These are phyloP conservation scores for Anisodus tanguticus DNA, from an alignment of 257 asterid genomes.

Conservation along the genomic window DNA sequence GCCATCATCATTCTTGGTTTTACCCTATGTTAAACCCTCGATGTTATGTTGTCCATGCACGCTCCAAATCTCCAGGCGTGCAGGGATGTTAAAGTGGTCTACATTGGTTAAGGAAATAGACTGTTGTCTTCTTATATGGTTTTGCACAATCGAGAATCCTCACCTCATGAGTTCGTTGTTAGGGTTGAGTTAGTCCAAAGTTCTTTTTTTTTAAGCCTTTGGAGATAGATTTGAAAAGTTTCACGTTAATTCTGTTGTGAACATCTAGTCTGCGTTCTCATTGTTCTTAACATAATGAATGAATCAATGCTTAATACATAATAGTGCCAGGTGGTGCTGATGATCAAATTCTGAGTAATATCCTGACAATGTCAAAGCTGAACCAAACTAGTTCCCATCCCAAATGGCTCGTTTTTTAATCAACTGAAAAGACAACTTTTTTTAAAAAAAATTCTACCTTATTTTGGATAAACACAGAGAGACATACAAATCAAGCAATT, in stretches of 20 bases:
- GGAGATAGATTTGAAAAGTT: not conserved
- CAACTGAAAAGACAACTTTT: constrained; percentile 61
- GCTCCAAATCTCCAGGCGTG: not conserved
- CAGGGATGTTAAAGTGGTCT: not conserved
- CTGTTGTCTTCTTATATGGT: too few relatives aligned
- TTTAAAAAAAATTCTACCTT: not conserved
- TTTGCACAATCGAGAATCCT: too few relatives aligned
- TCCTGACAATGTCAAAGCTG: too few relatives aligned
- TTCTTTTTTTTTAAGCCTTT: not conserved
- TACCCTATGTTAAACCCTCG: too few relatives aligned
- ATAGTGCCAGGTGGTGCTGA: constrained; percentile 55
- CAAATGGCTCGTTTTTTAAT: constrained; percentile 72
- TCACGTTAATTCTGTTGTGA: not conserved
- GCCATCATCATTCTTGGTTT: too few relatives aligned
- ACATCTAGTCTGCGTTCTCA: not conserved
- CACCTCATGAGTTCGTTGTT: too few relatives aligned
- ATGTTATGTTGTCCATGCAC: not conserved
- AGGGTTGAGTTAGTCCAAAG: too few relatives aligned
- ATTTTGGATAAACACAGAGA: not conserved
- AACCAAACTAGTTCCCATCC: not conserved
- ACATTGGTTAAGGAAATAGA: not conserved
- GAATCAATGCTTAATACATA: constrained; percentile 50
- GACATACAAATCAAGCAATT: not conserved
- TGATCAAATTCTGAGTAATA: constrained; percentile 53
- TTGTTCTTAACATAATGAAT: constrained; percentile 9